Conservation (phyloP, 176 grass and related monocot species). For the Triticum aestivum region DNA sequence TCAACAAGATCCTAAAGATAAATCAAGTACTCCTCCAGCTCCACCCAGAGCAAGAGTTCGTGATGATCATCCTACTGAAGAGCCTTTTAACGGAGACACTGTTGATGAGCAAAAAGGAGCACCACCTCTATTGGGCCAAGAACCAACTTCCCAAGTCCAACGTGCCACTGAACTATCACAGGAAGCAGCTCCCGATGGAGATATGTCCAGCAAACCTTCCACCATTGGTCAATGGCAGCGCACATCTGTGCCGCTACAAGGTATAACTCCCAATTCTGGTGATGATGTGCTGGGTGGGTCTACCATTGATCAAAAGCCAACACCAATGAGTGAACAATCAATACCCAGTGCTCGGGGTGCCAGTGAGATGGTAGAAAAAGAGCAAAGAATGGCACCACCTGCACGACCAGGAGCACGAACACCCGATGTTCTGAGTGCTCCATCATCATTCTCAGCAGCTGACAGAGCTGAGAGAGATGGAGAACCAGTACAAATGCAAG, state of each 20-base stretch:
- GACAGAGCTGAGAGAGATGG: background rate
- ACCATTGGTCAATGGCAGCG: slow-evolving; percentile 30
- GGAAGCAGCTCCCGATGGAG: slow-evolving; percentile 9
- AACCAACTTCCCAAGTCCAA: slow-evolving; percentile 26
- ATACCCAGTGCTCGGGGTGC: background rate
- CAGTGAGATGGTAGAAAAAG: background rate
- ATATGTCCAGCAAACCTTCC: background rate
- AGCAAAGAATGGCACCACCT: slow-evolving; percentile 17
- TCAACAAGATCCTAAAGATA: slow-evolving; percentile 20
- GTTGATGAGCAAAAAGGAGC: slow-evolving; percentile 24
- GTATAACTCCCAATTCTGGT: background rate
- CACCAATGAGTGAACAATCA: slow-evolving; percentile 16
- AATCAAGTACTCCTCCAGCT: slow-evolving; percentile 11
- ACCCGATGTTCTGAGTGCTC: slow-evolving; percentile 9
- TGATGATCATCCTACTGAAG: background rate
- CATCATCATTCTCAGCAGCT: background rate
- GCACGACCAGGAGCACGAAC: slow-evolving; percentile 11
- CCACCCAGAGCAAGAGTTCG: background rate
- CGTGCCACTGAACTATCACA: background rate
- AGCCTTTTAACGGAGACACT: slow-evolving; percentile 15
- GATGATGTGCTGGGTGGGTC: slow-evolving; percentile 1
- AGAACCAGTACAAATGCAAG: slow-evolving; percentile 27
- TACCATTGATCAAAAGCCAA: slow-evolving; percentile 24
- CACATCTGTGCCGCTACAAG: background rate
- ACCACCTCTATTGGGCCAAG: slow-evolving; percentile 10